Evolutionary conservation across 371 early-diverging fungal species (phyloP).

Genomic region (Rhizomucor pusillus): DNA sequence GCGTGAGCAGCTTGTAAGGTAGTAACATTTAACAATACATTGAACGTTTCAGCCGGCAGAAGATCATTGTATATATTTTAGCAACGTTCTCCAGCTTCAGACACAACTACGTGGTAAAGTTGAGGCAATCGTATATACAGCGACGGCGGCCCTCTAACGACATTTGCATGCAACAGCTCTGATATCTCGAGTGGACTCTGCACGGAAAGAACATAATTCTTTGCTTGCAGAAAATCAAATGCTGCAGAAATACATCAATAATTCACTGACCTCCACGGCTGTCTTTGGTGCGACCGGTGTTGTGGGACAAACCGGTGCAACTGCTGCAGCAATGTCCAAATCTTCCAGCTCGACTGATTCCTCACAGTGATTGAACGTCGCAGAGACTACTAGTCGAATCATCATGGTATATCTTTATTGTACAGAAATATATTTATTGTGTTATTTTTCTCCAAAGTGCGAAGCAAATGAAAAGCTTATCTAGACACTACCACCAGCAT

Average conservation of each 20-base stretch:
- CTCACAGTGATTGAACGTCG: too few species aligned
- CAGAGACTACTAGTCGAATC: too few species aligned
- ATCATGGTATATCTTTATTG: too few species aligned
- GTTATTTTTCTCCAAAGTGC: too few species aligned
- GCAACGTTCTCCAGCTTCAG: conserved; percentile 42
- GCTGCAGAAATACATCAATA: conserved; percentile 53
- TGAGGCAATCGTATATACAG: background rate
- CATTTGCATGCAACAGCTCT: conserved; percentile 21
- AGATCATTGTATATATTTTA: conserved; percentile 3
- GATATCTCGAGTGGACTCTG: conserved; percentile 43
- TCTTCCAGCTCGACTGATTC: background rate
- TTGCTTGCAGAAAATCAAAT: conserved; percentile 48
- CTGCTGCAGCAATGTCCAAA: conserved; percentile 1
- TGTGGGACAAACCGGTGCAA: too few species aligned
- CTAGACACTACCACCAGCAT: too few species aligned
- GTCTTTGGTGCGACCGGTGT: conserved; percentile 52
- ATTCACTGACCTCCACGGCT: conserved; percentile 53
- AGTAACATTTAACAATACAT: too few species aligned
- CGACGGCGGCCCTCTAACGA: background rate
- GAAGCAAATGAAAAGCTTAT: too few species aligned
- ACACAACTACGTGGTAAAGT: conserved; percentile 35
- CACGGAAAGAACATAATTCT: conserved; percentile 47
- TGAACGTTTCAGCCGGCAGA: too few species aligned
- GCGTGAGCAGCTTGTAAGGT: conserved; percentile 1
- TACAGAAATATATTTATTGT: too few species aligned